Base-by-base conservation (phyloP, 306 rosid species). In the Cyamopsis tetragonoloba region DNA sequence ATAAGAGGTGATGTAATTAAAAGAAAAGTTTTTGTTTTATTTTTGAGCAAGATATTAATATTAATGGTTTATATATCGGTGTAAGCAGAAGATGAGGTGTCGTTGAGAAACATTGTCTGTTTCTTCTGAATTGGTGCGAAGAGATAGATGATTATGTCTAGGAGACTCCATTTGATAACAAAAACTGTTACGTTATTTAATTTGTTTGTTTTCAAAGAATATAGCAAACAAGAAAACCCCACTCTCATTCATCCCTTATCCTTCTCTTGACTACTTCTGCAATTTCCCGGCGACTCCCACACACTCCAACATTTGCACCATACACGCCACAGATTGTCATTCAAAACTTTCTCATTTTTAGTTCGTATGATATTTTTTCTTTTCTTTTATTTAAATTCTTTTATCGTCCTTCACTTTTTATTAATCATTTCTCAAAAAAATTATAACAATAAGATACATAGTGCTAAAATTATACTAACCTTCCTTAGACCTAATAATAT, bases 131-230 rank as follows among this genome's bases (percentile, higher is more conserved):
- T 48, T 30, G 67, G 78, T 77, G 73, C 69, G 62, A 57, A 41
- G 50, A 7, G 20, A 17, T 68, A 6, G 44, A 54, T 82, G 68
- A 58, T 62, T 77, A 48, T 85, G 83, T 82, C 62, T 23, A 18
- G 19, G 28, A 31, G 53, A 74, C 26, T n/a, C n/a, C 64, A 44
- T 32, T 56, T 26, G 4, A 37, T 11, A 28, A 11, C 34, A 73
- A 37, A 30, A 64, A 60, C 64, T 22, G 62, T 13, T 72, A n/a
- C n/a, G n/a, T n/a, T n/a, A n/a, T n/a, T n/a, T n/a, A n/a, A n/a
- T 20, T 65, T 66, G 77, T 73, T 77, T 80, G 60, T 60, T 79
- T 62, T 49, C 66, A 18, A n/a, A 68, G 63, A 69, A 64, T 77
- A 30, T 64, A 73, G 68, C 71, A 71, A 77, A 65, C 72, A 77